phyloP scores from a whole-genome alignment of 441 rosid species.

The Adansonia madagascariensis region DNA sequence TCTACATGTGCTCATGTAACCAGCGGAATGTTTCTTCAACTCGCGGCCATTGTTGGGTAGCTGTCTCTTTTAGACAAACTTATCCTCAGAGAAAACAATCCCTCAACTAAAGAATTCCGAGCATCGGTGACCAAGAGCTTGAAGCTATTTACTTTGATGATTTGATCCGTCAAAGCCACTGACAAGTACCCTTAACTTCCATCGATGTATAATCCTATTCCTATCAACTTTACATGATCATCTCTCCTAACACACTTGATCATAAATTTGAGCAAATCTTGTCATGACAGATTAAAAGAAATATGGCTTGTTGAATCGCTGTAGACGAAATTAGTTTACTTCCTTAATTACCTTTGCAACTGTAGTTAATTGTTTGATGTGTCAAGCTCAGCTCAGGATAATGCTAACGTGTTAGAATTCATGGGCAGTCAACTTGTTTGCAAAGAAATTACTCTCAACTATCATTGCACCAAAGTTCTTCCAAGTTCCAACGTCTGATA shows the following conservation, averaged over 20 bases:
- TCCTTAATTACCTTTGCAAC: no score
- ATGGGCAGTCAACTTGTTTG: slow-evolving; percentile 18
- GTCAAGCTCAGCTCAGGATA: neutral
- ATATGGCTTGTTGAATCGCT: neutral
- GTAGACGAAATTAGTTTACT: no score
- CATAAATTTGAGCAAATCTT: no score
- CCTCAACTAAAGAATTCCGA: neutral
- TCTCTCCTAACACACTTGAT: no score
- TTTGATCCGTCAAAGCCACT: no score
- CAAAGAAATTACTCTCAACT: neutral
- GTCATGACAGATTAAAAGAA: neutral
- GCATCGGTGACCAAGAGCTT: no score
- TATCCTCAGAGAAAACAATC: neutral
- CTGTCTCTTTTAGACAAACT: neutral
- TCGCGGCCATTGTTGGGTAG: neutral
- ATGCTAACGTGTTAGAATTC: slow-evolving; percentile 13
- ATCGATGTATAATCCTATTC: no score
- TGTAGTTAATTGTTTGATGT: no score
- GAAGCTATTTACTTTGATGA: no score
- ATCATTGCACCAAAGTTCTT: neutral
- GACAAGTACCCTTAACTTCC: no score
- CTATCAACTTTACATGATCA: no score
- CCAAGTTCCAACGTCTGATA: slow-evolving; percentile 13
- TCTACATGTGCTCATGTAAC: neutral
- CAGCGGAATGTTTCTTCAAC: neutral